Percentiles rank a stretch among this genome's conserved stretches.
Conservation (phyloP, 1,284 basidiomycete species). For the Tilletia indica region DNA sequence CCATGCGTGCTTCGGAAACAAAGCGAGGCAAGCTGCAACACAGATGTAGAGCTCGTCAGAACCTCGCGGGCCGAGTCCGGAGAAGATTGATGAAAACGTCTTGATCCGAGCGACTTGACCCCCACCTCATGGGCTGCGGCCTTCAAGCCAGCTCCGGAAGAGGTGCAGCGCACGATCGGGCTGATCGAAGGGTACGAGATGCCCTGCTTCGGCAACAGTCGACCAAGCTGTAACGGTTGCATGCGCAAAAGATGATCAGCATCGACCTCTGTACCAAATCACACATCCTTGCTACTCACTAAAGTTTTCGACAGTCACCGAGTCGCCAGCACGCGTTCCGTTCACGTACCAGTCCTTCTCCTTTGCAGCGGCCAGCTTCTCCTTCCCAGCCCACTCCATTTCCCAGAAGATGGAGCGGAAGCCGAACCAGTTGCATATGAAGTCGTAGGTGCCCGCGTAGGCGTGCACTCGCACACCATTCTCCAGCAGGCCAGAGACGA, state of each 20-base stretch:
- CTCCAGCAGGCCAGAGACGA: slow-evolving; percentile 4
- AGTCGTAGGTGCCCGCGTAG: slow-evolving; percentile 9
- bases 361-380: background rate
- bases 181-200: slow-evolving; percentile 4
- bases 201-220: slow-evolving; percentile 11
- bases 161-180: slow-evolving; percentile 7
- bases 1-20: no score
- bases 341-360: background rate
- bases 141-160: background rate
- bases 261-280: background rate
- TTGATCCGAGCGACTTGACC: no score
- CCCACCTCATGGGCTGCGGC: background rate
- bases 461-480: background rate
- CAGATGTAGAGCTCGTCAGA: no score
- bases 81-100: no score
- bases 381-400: slow-evolving; percentile 10
- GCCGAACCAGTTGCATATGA: slow-evolving; percentile 12
- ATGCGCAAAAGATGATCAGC: background rate
- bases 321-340: slow-evolving; percentile 4
- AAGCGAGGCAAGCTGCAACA: no score
- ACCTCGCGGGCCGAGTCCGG: no score
- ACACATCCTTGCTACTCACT: background rate
- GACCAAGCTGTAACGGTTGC: background rate
- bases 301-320: slow-evolving; percentile 8
- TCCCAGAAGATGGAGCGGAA: slow-evolving; percentile 5